These are phyloP conservation scores for Diaporthe vaccinii DNA, from an alignment of 2,329 filamentous ascomycete genomes.

Conservation along the genomic window DNA sequence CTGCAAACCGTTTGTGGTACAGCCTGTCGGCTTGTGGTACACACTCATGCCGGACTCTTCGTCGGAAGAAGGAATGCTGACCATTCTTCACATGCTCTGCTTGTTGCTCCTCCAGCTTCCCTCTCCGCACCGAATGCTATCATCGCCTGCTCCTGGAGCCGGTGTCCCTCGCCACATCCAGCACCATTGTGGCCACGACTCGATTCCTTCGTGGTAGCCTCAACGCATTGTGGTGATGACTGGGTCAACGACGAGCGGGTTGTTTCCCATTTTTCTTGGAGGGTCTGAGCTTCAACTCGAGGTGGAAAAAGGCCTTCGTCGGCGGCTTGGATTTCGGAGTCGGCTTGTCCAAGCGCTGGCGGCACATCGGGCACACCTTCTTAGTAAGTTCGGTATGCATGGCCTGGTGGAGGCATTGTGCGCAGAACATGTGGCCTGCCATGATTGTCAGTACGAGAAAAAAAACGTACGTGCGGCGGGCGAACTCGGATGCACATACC, in stretches of 20 bases:
- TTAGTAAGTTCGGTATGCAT: slow-evolving; percentile 68
- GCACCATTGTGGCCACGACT: background rate
- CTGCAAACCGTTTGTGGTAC: slow-evolving; percentile 19
- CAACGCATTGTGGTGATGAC: background rate
- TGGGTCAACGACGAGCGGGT: slow-evolving; percentile 31
- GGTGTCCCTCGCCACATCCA: background rate
- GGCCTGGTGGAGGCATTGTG: slow-evolving; percentile 72
- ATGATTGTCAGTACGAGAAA: slow-evolving; percentile 27
- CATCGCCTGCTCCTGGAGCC: background rate
- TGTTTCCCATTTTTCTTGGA: slow-evolving; percentile 65
- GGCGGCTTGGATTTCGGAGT: slow-evolving; percentile 54
- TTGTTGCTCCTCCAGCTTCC: background rate
- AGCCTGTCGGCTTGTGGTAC: slow-evolving; percentile 5
- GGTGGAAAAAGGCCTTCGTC: slow-evolving; percentile 66
- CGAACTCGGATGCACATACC: slow-evolving; percentile 61
- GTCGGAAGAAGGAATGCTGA: background rate
- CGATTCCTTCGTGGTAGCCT: too few species aligned
- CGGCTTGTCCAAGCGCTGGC: slow-evolving; percentile 65
- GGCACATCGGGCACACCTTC: slow-evolving; percentile 74
- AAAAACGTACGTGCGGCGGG: background rate
- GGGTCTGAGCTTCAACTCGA: slow-evolving; percentile 75
- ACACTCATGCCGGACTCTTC: background rate
- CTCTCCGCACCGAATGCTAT: background rate
- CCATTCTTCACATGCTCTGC: background rate
- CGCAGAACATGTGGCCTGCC: slow-evolving; percentile 75